Evolutionary conservation across 2,329 filamentous ascomycete genomes (phyloP).

Genomic region (Pseudogymnoascus verrucosus): DNA sequence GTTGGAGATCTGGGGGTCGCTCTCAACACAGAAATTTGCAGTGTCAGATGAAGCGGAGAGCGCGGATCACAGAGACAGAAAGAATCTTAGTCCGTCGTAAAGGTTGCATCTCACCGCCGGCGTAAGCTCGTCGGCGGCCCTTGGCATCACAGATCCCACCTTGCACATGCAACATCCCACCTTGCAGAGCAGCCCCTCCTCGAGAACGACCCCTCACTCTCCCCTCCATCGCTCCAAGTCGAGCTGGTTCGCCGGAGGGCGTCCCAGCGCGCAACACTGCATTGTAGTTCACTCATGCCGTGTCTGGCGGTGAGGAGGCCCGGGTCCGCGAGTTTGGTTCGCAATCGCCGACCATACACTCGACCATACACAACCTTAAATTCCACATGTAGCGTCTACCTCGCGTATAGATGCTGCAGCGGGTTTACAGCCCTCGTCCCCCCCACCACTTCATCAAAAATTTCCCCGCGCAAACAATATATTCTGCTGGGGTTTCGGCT

Average conservation of each 20-base stretch:
- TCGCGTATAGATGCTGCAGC: not conserved
- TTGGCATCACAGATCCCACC: slow-evolving; percentile 1
- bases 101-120: slow-evolving; percentile 3
- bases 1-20: not conserved
- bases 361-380: slow-evolving; percentile 2
- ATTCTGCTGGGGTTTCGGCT: not conserved
- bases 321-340: not conserved
- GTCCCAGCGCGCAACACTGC: not conserved
- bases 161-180: slow-evolving; percentile 1
- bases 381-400: not conserved
- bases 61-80: not conserved
- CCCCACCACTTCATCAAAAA: not conserved
- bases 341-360: not conserved
- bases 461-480: not conserved
- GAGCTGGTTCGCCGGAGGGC: not conserved
- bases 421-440: not conserved
- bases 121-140: not conserved
- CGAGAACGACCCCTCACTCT: not conserved
- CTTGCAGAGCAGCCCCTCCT: not conserved
- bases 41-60: not conserved
- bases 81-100: not conserved
- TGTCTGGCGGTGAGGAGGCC: not conserved
- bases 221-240: not conserved
- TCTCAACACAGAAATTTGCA: not conserved
- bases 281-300: not conserved